phyloP scores from a whole-genome alignment of 2,329 filamentous ascomycete genomes.

The Pseudocercospora crystallina region DNA sequence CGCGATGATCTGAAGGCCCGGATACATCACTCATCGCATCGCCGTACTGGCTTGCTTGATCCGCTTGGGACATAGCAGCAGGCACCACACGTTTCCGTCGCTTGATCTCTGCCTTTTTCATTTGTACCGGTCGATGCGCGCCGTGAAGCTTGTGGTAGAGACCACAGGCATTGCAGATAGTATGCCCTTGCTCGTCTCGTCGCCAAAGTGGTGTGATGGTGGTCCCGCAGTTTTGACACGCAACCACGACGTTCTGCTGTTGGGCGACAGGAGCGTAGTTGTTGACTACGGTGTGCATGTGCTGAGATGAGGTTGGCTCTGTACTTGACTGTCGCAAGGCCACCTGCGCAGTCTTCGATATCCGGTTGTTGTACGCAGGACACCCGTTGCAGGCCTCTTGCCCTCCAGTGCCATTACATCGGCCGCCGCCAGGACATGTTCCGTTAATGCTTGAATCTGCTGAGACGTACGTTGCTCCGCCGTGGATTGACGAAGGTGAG shows the following conservation, averaged over 20 bases:
- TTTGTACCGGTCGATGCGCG: conserved; percentile 88
- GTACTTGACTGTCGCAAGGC: conserved; percentile 49
- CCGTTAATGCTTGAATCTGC: conserved; percentile 73
- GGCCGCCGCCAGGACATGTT: conserved; percentile 92
- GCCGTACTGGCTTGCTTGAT: conserved; percentile 34
- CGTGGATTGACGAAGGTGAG: conserved; percentile 39
- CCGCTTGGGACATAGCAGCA: conserved; percentile 51
- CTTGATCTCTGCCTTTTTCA: conserved; percentile 99
- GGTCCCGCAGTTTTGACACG: conserved; percentile 95
- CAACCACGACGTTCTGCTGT: conserved; percentile 67
- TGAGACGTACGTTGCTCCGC: conserved; percentile 68
- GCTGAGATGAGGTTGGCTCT: conserved; percentile 14
- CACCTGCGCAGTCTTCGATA: conserved; percentile 81
- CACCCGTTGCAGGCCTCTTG: conserved; percentile 94
- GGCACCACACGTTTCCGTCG: conserved; percentile 91
- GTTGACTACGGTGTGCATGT: conserved; percentile 22
- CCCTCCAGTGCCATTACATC: conserved; percentile 93
- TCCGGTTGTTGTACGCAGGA: conserved; percentile 94
- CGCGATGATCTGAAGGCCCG: conserved; percentile 16
- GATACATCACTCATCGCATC: conserved; percentile 25
- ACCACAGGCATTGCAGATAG: conserved; percentile 97
- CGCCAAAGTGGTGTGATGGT: conserved; percentile 96
- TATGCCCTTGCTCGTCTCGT: conserved; percentile 89
- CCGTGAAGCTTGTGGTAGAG: conserved; percentile 96
- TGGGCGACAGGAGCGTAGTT: conserved; percentile 25